A percentile compares a stretch with the other conserved stretches of the same genome.
phyloP scores from a whole-genome alignment of 805 yeast species.

The Kazachstania bromeliacearum region DNA sequence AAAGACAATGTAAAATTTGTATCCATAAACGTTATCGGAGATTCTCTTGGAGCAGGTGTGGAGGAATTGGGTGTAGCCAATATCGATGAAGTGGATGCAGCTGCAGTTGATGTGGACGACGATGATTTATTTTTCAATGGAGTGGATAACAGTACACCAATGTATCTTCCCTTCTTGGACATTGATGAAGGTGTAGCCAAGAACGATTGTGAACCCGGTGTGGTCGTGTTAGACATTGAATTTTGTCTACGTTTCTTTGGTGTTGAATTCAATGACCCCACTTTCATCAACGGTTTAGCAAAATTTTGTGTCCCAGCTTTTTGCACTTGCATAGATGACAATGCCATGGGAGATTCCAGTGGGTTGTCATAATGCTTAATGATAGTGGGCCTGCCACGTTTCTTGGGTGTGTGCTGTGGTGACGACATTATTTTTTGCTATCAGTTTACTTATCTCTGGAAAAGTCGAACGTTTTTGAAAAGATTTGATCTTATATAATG shows the following conservation, averaged over 20 bases:
- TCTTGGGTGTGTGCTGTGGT: constrained; percentile 9
- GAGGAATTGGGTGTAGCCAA: too few relatives aligned
- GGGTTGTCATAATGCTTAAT: constrained; percentile 28
- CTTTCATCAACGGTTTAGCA: constrained; percentile 29
- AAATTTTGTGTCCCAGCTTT: constrained; percentile 20
- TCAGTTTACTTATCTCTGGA: neutral
- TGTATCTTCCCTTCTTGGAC: constrained; percentile 20
- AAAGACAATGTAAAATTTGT: constrained; percentile 17
- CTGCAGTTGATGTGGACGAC: too few relatives aligned
- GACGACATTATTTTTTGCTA: neutral
- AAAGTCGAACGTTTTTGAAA: too few relatives aligned
- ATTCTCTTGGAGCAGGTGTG: neutral
- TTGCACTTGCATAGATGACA: constrained; percentile 27
- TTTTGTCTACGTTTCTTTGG: constrained; percentile 5
- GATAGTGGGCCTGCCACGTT: constrained; percentile 31
- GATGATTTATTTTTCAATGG: constrained; percentile 11
- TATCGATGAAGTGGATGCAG: too few relatives aligned
- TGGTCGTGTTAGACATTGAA: neutral
- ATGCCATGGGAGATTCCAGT: constrained; percentile 31
- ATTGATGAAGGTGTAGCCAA: neutral
- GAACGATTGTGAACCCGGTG: neutral
- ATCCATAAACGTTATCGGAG: neutral
- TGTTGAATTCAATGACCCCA: constrained; percentile 9
- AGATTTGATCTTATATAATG: too few relatives aligned
- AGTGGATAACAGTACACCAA: constrained; percentile 23